Conservation (phyloP, 805 yeast genomes). For the Starmerella bombicola region DNA sequence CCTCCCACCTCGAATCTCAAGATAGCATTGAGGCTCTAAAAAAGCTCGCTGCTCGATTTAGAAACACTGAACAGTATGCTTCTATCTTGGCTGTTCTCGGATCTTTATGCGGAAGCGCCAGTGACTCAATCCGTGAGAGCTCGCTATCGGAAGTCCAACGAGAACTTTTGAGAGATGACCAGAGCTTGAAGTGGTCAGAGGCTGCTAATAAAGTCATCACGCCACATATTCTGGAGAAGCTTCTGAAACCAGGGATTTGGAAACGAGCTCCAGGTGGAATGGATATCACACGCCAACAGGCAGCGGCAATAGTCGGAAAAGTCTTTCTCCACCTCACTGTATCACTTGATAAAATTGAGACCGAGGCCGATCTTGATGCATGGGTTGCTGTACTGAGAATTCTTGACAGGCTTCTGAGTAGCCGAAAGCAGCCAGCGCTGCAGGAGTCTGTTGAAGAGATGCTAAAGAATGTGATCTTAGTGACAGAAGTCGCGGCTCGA, state of each 20-base stretch:
- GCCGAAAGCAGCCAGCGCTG: constrained; percentile 30
- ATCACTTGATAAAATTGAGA: constrained; percentile 26
- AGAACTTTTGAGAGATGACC: constrained; percentile 34
- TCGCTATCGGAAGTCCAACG: constrained; percentile 36
- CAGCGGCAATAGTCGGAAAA: constrained; percentile 55
- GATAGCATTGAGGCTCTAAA: background rate
- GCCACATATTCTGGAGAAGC: constrained; percentile 50
- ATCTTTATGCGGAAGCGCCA: constrained; percentile 4
- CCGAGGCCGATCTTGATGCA: constrained; percentile 24
- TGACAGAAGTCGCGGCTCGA: constrained; percentile 28
- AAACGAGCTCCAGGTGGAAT: constrained; percentile 52
- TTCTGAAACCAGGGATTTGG: constrained; percentile 52
- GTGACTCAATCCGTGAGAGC: constrained; percentile 17
- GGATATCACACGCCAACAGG: constrained; percentile 52
- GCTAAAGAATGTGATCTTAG: constrained; percentile 33
- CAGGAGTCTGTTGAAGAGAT: constrained; percentile 33
- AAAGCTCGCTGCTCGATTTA: constrained; percentile 3
- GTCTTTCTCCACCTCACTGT: constrained; percentile 38
- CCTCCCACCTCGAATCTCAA: background rate
- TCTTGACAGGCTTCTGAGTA: constrained; percentile 31
- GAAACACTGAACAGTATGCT: constrained; percentile 5
- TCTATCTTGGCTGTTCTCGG: constrained; percentile 9
- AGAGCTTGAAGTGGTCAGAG: constrained; percentile 26
- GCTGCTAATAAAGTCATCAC: constrained; percentile 63
- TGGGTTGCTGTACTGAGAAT: constrained; percentile 32